phyloP scores from a whole-genome alignment of 805 yeast species.

The Pichia occidentalis region DNA sequence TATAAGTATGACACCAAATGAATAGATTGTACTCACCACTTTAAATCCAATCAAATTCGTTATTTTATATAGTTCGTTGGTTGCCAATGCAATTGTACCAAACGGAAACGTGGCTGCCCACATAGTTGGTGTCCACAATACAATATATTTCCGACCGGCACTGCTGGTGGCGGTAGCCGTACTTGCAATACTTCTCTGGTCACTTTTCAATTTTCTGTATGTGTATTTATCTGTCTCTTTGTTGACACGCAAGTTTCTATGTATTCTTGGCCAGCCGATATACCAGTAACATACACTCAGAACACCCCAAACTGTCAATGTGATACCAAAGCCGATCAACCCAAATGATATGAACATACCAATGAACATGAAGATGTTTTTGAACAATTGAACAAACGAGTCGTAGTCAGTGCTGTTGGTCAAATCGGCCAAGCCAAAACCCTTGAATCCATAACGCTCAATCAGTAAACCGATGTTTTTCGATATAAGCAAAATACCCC shows the following conservation, averaged over 20 bases:
- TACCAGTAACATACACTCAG: slow-evolving; percentile 14
- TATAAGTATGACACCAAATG: slow-evolving; percentile 42
- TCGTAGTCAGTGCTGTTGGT: neutral
- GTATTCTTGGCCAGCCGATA: slow-evolving; percentile 14
- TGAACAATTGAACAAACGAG: neutral
- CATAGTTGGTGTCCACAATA: slow-evolving; percentile 44
- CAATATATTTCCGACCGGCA: neutral
- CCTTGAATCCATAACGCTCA: neutral
- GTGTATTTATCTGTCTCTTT: too few species aligned
- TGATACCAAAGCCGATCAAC: slow-evolving; percentile 28
- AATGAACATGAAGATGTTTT: slow-evolving; percentile 7
- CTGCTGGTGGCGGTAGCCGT: neutral
- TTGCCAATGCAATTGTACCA: slow-evolving; percentile 71
- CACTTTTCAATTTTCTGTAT: too few species aligned
- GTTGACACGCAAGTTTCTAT: neutral
- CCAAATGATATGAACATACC: slow-evolving; percentile 21
- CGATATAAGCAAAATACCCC: slow-evolving; percentile 41
- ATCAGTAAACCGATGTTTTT: slow-evolving; percentile 17
- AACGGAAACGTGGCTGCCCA: slow-evolving; percentile 91
- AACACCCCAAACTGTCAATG: slow-evolving; percentile 32
- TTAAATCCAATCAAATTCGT: slow-evolving; percentile 52
- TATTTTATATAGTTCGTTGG: slow-evolving; percentile 41
- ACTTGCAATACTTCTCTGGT: too few species aligned
- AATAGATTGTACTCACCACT: slow-evolving; percentile 57
- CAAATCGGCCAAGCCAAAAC: slow-evolving; percentile 3